Evolutionary conservation across 345 rosid genomes (phyloP).

Genomic region (Bretschneidera sinensis): DNA sequence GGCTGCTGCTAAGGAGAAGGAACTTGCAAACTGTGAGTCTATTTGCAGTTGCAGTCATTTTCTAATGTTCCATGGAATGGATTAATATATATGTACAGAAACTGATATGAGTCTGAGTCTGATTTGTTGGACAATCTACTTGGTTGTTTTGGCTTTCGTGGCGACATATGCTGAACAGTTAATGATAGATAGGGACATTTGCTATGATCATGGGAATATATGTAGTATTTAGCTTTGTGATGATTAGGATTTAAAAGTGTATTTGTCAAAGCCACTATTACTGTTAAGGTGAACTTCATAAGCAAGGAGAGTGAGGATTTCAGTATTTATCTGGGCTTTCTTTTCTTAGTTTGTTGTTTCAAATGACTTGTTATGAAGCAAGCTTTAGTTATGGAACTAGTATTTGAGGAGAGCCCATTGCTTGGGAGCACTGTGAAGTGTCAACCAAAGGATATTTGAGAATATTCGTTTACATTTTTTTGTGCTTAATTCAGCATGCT

Average conservation of each 20-base stretch:
- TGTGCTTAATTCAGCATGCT: too few species aligned
- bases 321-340: not conserved
- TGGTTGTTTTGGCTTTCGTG: conserved; percentile 5
- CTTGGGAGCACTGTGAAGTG: not conserved
- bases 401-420: not conserved
- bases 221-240: not conserved
- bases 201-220: not conserved
- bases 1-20: conserved; percentile 86
- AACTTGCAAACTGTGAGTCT: conserved; percentile 62
- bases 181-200: not conserved
- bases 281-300: not conserved
- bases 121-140: conserved; percentile 8
- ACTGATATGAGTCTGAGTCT: not conserved
- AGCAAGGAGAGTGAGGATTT: not conserved
- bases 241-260: not conserved
- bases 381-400: not conserved
- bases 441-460: too few species aligned
- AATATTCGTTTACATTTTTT: too few species aligned
- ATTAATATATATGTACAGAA: too few species aligned
- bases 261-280: not conserved
- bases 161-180: not conserved
- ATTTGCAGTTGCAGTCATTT: conserved; percentile 5
- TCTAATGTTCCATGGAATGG: not conserved
- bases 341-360: not conserved
- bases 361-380: too few species aligned